Base-by-base conservation (phyloP, 495 filamentous ascomycete genomes). In the Penicillium simplicissimum region DNA sequence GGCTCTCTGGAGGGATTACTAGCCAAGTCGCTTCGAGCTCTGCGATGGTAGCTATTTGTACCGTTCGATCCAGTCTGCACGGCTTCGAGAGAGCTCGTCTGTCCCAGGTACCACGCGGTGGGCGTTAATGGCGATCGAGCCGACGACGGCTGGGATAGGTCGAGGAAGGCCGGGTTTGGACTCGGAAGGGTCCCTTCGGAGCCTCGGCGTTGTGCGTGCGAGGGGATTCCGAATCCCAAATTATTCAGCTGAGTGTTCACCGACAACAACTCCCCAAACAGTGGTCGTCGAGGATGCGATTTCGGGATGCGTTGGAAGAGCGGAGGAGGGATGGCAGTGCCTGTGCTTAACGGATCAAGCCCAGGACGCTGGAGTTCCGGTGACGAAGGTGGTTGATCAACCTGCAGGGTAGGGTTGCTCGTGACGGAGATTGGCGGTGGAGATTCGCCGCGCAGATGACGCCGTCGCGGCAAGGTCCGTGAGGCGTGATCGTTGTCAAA, bases 151-250 rank as follows among this genome's bases (percentile, higher is more conserved):
- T 84, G 76, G 21, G 72, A 64, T 17, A 74, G 72, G 54, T 84
- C 77, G 40, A 79, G 52, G 47, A 81, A 77, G 21, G 81, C 78
- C 17, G 85, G 76, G 57, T 79, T 81, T 19, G 81, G 80, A 57
- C 79, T 84, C 43, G 77, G 72, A 52, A 84, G 77, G 62, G 76
- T 84, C 31, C 82, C 81, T 67, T 84, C 82, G 55, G 81, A 83
- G 49, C 83, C 81, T 69, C 81, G 74, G 49, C 83, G 76, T 62
- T 75, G 73, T 55, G 76, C 45, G 45, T 75, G 71, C 14, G 71
- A 65, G 45, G 74, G 64, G 34, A 72, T 74, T 37, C 78, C 79
- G 72, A 80, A 74, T 51, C 76, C 79, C 14, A 73, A 53, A 60
- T 72, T 68, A 21, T 72, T 61, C 33, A 78, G 66, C 36, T 70